These are phyloP conservation scores for Globisporangium splendens DNA, from an alignment of 352 stramenopile species.

Conservation along the genomic window DNA sequence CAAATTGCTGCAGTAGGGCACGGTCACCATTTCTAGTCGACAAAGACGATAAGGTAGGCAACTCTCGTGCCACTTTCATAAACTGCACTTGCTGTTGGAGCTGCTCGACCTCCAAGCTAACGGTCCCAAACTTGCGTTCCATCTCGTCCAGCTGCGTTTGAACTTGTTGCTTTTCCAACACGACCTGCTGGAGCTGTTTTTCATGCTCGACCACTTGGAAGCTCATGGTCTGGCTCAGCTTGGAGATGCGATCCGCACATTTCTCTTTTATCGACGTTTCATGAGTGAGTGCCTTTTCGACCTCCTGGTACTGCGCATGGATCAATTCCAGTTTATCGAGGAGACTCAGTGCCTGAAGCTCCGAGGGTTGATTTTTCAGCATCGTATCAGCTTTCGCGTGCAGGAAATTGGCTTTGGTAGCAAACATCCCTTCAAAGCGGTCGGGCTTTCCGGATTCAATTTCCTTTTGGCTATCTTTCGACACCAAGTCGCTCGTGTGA, in stretches of 20 bases:
- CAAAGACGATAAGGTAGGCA: background rate
- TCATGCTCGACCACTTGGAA: constrained; percentile 61
- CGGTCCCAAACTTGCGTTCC: constrained; percentile 38
- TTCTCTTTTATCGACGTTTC: constrained; percentile 63
- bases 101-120: constrained; percentile 34
- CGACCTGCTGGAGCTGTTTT: constrained; percentile 42
- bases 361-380: constrained; percentile 20
- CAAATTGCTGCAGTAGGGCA: constrained; percentile 52
- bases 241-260: constrained; percentile 64
- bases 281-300: constrained; percentile 35
- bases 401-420: constrained; percentile 13
- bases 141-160: constrained; percentile 32
- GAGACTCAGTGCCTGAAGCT: constrained; percentile 27
- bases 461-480: background rate
- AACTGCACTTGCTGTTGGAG: constrained; percentile 42
- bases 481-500: background rate
- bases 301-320: constrained; percentile 18
- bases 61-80: constrained; percentile 23
- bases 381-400: constrained; percentile 32
- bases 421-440: constrained; percentile 11
- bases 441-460: constrained; percentile 4
- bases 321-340: constrained; percentile 51
- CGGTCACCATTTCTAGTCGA: constrained; percentile 21
- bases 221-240: constrained; percentile 65
- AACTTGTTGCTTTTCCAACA: constrained; percentile 33